phyloP scores from a whole-genome alignment of 176 grass and related monocot species.

The Aegilops sharonensis region DNA sequence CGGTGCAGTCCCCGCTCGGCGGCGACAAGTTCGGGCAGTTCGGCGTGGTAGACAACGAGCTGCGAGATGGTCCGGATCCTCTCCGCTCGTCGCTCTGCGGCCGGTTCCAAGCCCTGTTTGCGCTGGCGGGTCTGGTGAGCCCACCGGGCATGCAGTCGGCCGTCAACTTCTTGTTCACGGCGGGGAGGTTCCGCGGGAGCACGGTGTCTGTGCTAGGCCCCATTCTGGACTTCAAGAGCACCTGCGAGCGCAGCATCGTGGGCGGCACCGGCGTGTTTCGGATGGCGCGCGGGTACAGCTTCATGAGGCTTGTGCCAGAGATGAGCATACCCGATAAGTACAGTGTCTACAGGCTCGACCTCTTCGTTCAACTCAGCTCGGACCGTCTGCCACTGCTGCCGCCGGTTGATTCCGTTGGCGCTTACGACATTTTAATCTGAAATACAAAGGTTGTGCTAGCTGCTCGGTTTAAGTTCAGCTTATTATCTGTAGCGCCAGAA shows the following conservation, averaged over 20 bases:
- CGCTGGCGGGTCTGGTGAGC: neutral
- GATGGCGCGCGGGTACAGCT: constrained; percentile 16
- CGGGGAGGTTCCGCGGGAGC: neutral
- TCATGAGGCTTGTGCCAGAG: no score
- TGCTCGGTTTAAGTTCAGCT: no score
- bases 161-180: neutral
- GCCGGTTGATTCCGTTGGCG: no score
- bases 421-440: no score
- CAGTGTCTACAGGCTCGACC: no score
- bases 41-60: constrained; percentile 18
- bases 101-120: constrained; percentile 18
- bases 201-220: neutral
- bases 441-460: no score
- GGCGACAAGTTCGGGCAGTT: constrained; percentile 20
- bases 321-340: no score
- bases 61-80: neutral
- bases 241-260: neutral
- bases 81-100: neutral
- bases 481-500: no score
- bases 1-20: neutral
- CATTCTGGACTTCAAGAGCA: neutral
- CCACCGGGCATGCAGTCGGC: neutral
- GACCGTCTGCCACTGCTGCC: no score
- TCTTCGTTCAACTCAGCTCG: no score
- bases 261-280: constrained; percentile 19